These are phyloP conservation scores for Phytophthora cajani DNA, from an alignment of 352 stramenopile species.

Conservation along the genomic window DNA sequence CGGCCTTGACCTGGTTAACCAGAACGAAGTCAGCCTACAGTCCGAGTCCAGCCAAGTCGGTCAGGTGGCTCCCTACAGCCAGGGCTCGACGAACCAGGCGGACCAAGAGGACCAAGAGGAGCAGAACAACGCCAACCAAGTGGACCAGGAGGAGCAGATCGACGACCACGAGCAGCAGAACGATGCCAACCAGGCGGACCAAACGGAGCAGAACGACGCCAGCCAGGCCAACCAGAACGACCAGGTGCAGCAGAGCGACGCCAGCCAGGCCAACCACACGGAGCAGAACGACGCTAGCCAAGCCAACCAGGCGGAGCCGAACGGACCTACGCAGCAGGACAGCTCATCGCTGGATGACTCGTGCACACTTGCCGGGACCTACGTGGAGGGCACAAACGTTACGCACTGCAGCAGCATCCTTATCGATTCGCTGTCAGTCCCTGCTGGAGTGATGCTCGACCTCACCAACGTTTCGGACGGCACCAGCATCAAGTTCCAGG, in stretches of 20 bases:
- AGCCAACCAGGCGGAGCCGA: background rate
- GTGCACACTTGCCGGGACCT: constrained; percentile 35
- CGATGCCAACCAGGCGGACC: too few relatives aligned
- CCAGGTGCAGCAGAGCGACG: background rate
- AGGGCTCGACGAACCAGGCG: constrained; percentile 4
- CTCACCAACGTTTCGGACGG: constrained; percentile 31
- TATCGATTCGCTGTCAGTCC: constrained; percentile 30
- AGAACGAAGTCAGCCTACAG: constrained; percentile 9
- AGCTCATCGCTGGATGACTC: background rate
- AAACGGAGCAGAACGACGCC: background rate
- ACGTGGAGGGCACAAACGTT: constrained; percentile 20
- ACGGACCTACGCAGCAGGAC: background rate
- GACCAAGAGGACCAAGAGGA: background rate
- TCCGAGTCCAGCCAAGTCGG: constrained; percentile 6
- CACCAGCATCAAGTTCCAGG: constrained; percentile 38
- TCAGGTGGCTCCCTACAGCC: constrained; percentile 2
- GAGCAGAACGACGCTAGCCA: background rate
- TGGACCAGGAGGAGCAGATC: background rate
- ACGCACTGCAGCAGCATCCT: constrained; percentile 25
- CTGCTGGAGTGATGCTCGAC: constrained; percentile 37
- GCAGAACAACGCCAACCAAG: background rate
- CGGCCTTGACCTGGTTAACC: constrained; percentile 2
- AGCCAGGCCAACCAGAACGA: background rate
- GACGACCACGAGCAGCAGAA: too few relatives aligned
- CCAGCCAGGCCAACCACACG: background rate